phyloP scores from a whole-genome alignment of 306 rosid species.

The Vachellia pachyceras region DNA sequence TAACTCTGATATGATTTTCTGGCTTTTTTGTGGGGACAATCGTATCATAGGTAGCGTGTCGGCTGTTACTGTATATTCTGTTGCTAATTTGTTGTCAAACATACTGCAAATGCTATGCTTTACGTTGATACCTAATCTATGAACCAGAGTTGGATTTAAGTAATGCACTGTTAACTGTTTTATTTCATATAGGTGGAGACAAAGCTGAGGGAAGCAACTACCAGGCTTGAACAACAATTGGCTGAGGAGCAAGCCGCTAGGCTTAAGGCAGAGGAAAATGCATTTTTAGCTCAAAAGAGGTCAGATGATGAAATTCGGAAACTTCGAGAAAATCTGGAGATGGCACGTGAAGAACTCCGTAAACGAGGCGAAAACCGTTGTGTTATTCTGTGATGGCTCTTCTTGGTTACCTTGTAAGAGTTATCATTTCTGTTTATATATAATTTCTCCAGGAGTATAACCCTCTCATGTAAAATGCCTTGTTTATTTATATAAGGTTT shows the following conservation, averaged over 20 bases:
- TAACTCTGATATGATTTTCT: not conserved
- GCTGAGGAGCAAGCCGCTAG: slow-evolving; percentile 86
- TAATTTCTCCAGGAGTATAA: not conserved
- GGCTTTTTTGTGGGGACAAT: not conserved
- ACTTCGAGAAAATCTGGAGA: slow-evolving; percentile 70
- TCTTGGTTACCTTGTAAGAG: not conserved
- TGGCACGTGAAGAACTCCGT: slow-evolving; percentile 81
- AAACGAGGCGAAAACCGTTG: slow-evolving; percentile 57
- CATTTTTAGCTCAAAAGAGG: slow-evolving; percentile 58
- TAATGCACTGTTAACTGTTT: slow-evolving; percentile 29
- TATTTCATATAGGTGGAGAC: slow-evolving; percentile 60
- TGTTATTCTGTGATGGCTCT: slow-evolving; percentile 56
- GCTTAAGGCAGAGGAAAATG: slow-evolving; percentile 61
- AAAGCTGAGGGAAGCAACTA: slow-evolving; percentile 70
- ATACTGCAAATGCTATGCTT: not conserved
- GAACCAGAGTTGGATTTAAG: not conserved
- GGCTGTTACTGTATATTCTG: not conserved
- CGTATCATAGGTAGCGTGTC: not conserved
- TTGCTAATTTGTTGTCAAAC: not conserved
- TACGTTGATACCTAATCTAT: not conserved
- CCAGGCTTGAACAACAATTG: slow-evolving; percentile 73
- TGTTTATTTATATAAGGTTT: not conserved
- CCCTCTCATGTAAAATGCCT: not conserved
- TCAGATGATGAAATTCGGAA: slow-evolving; percentile 71
- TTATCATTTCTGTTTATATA: not conserved